Percentiles rank a stretch among this genome's conserved stretches.
phyloP scores from a whole-genome alignment of 129 eudicot species.

The Escallonia rubra region DNA sequence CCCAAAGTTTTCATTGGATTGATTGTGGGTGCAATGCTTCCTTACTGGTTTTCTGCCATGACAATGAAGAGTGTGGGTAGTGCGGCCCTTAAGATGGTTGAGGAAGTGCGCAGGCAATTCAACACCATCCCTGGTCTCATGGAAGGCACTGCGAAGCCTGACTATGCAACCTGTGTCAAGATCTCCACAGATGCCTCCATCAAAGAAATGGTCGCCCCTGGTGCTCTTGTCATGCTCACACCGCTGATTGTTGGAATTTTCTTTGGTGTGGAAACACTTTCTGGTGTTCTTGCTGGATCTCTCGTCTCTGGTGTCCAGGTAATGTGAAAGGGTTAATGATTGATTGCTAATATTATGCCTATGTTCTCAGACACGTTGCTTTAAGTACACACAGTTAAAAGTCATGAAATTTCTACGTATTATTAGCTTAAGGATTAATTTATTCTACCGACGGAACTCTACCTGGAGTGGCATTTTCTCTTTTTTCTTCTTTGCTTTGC shows the following conservation, averaged over 20 bases:
- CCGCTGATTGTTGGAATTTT: slow-evolving; percentile 85
- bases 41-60: slow-evolving; percentile 96
- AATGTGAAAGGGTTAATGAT: not conserved
- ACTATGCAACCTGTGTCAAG: slow-evolving; percentile 88
- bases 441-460: no score
- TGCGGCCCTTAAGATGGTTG: slow-evolving; percentile 88
- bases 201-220: slow-evolving; percentile 90
- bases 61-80: slow-evolving; percentile 91
- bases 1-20: slow-evolving; percentile 83
- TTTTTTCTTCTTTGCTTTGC: no score
- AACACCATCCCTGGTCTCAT: slow-evolving; percentile 77
- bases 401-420: no score
- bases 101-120: slow-evolving; percentile 86
- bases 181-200: slow-evolving; percentile 95
- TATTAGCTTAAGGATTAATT: no score
- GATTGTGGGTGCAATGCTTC: slow-evolving; percentile 88
- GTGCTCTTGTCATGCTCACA: slow-evolving; percentile 91
- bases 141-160: slow-evolving; percentile 84
- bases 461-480: no score
- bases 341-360: not conserved
- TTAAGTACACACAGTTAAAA: no score
- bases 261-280: slow-evolving; percentile 87
- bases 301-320: slow-evolving; percentile 96
- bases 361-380: no score
- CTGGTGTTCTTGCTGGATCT: slow-evolving; percentile 92